Percentiles rank a stretch among this genome's conserved stretches.
These are phyloP conservation scores for Phlebiopsis flavidoalba DNA, from an alignment of 768 basidiomycete species.

Conservation along the genomic window DNA sequence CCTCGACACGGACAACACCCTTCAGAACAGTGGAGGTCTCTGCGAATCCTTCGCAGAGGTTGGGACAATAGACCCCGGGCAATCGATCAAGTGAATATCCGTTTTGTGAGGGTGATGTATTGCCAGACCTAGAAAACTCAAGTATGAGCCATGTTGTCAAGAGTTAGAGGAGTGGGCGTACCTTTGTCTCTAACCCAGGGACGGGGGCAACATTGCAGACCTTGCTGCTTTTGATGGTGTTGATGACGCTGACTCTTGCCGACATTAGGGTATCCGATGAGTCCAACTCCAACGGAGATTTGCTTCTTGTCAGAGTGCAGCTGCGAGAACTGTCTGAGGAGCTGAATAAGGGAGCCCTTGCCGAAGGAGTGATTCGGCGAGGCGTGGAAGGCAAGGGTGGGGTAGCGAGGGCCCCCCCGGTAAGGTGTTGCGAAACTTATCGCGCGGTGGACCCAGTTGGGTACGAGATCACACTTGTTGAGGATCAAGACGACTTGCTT, in stretches of 20 bases:
- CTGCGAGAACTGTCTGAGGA: slow-evolving; percentile 93
- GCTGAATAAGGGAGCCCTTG: slow-evolving; percentile 96
- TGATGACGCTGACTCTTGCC: slow-evolving; percentile 97
- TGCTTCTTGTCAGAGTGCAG: slow-evolving; percentile 99
- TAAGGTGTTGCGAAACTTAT: slow-evolving; percentile 78
- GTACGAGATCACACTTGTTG: slow-evolving; percentile 98
- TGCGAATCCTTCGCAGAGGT: slow-evolving; percentile 88
- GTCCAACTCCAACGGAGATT: slow-evolving; percentile 96
- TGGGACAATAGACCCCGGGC: slow-evolving; percentile 96
- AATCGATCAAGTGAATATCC: slow-evolving; percentile 99
- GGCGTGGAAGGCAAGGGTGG: slow-evolving; percentile 97
- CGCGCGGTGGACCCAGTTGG: slow-evolving; percentile 98
- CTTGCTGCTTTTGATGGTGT: slow-evolving; percentile 96
- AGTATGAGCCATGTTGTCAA: not conserved
- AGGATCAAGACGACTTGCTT: slow-evolving; percentile 96
- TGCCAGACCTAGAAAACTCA: slow-evolving; percentile 76
- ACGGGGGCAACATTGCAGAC: slow-evolving; percentile 96
- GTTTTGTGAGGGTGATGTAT: slow-evolving; percentile 94
- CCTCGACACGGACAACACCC: slow-evolving; percentile 95
- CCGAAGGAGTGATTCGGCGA: slow-evolving; percentile 99
- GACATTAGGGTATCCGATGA: slow-evolving; percentile 97
- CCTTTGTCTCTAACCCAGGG: slow-evolving; percentile 95
- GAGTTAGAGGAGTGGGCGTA: slow-evolving; percentile 12
- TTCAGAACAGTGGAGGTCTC: slow-evolving; percentile 90
- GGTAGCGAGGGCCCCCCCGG: slow-evolving; percentile 83